Evolutionary conservation across 805 yeast genomes (phyloP).

Genomic region (Candida dendrica): DNA sequence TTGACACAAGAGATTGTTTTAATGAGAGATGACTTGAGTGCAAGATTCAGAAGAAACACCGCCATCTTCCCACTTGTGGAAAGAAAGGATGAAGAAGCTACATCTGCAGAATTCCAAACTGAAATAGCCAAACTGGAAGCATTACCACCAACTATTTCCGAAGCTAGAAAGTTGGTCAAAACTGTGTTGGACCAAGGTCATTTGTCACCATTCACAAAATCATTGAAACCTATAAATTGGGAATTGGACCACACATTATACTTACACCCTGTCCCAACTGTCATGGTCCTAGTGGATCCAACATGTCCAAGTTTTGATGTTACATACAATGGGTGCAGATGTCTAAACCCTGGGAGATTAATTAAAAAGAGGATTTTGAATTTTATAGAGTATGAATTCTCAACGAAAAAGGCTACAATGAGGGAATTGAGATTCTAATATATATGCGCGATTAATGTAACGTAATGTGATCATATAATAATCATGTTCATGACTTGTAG

Average conservation of each 20-base stretch:
- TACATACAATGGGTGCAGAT: slow-evolving; percentile 76
- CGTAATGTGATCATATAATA: background rate
- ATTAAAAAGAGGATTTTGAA: slow-evolving; percentile 41
- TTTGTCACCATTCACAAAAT: slow-evolving; percentile 68
- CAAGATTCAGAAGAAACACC: slow-evolving; percentile 64
- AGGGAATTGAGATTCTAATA: slow-evolving; percentile 38
- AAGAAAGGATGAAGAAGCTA: slow-evolving; percentile 12
- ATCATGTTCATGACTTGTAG: background rate
- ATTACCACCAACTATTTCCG: slow-evolving; percentile 40
- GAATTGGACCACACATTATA: slow-evolving; percentile 63
- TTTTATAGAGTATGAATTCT: slow-evolving; percentile 70
- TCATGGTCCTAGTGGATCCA: slow-evolving; percentile 58
- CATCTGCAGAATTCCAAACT: slow-evolving; percentile 6
- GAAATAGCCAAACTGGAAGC: slow-evolving; percentile 27
- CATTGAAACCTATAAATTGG: slow-evolving; percentile 58
- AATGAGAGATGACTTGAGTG: slow-evolving; percentile 65
- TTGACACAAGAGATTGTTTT: slow-evolving; percentile 78
- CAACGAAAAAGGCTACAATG: slow-evolving; percentile 42
- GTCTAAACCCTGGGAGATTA: slow-evolving; percentile 63
- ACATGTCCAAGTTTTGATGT: slow-evolving; percentile 66
- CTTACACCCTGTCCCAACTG: slow-evolving; percentile 73
- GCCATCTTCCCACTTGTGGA: slow-evolving; percentile 41
- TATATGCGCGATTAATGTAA: too few species aligned
- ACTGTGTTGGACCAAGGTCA: slow-evolving; percentile 85
- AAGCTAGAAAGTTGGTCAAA: slow-evolving; percentile 65